phyloP scores from a whole-genome alignment of 2,329 filamentous ascomycete genomes.

The Parastagonospora nodorum region DNA sequence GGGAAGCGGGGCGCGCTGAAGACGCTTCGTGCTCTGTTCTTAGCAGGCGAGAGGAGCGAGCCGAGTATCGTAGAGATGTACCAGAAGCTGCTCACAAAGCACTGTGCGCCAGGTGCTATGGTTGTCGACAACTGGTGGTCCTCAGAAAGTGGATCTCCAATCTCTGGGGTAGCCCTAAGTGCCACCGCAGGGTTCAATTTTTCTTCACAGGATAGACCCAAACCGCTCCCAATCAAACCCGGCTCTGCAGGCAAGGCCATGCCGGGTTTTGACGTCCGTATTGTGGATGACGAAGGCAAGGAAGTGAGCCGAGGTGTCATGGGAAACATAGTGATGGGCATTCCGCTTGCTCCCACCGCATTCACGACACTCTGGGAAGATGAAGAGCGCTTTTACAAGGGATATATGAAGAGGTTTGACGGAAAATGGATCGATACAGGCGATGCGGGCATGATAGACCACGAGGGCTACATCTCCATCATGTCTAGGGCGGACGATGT shows the following conservation, averaged over 20 bases:
- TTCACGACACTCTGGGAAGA: constrained; percentile 88
- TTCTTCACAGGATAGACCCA: constrained; percentile 46
- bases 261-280: constrained; percentile 86
- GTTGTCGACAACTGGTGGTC: constrained; percentile 79
- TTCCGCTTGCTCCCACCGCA: constrained; percentile 82
- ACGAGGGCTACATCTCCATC: constrained; percentile 68
- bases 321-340: constrained; percentile 88
- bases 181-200: constrained; percentile 65
- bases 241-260: constrained; percentile 89
- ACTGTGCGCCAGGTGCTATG: constrained; percentile 66
- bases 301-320: constrained; percentile 74
- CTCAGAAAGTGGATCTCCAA: constrained; percentile 71
- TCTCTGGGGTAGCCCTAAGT: constrained; percentile 67
- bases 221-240: constrained; percentile 70
- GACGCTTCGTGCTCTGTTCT: constrained; percentile 74
- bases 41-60: constrained; percentile 89
- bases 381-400: constrained; percentile 80
- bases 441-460: constrained; percentile 84
- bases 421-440: constrained; percentile 90
- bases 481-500: constrained; percentile 78
- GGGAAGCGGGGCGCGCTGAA: constrained; percentile 74
- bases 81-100: constrained; percentile 69
- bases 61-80: constrained; percentile 84
- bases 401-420: constrained; percentile 81
- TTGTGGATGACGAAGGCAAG: constrained; percentile 79